Conservation (phyloP, 2,329 filamentous ascomycete species). For the Neodidymelliopsis sp. region DNA sequence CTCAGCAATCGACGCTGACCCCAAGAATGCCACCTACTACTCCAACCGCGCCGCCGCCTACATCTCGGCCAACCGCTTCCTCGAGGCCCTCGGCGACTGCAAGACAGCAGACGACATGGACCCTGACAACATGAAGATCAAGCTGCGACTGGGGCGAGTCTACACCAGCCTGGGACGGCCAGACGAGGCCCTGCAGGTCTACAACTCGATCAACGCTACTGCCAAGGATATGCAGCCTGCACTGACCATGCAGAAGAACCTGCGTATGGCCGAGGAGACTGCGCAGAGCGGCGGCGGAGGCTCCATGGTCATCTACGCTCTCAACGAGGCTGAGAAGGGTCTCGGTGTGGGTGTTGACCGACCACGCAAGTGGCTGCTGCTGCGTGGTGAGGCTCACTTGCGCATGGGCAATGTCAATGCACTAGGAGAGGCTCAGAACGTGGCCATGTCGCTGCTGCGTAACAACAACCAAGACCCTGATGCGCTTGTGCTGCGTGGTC, state of each 20-base stretch:
- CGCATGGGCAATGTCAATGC: slow-evolving; percentile 92
- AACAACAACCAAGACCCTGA: slow-evolving; percentile 92
- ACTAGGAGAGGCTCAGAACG: slow-evolving; percentile 88
- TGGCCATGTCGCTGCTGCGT: slow-evolving; percentile 86
- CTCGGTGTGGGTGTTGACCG: slow-evolving; percentile 77
- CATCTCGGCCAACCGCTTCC: slow-evolving; percentile 84
- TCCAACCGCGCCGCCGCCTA: slow-evolving; percentile 95
- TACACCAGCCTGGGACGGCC: slow-evolving; percentile 88
- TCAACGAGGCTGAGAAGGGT: slow-evolving; percentile 86
- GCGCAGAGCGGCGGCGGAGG: slow-evolving; percentile 77
- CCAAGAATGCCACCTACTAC: slow-evolving; percentile 85
- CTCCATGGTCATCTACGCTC: slow-evolving; percentile 89
- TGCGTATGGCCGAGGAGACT: slow-evolving; percentile 80
- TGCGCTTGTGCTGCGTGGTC: slow-evolving; percentile 86
- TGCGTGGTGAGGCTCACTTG: slow-evolving; percentile 89
- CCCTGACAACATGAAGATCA: slow-evolving; percentile 83
- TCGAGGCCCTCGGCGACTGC: slow-evolving; percentile 85
- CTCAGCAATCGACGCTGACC: slow-evolving; percentile 85
- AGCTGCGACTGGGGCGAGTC: slow-evolving; percentile 86
- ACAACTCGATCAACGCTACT: slow-evolving; percentile 80
- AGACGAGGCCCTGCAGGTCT: slow-evolving; percentile 83
- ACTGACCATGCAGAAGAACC: slow-evolving; percentile 82
- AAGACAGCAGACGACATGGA: slow-evolving; percentile 82
- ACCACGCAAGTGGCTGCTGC: slow-evolving; percentile 91
- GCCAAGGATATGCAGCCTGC: slow-evolving; percentile 87